These are phyloP conservation scores for Malus sylvestris DNA, from an alignment of 306 rosid species.

Conservation along the genomic window DNA sequence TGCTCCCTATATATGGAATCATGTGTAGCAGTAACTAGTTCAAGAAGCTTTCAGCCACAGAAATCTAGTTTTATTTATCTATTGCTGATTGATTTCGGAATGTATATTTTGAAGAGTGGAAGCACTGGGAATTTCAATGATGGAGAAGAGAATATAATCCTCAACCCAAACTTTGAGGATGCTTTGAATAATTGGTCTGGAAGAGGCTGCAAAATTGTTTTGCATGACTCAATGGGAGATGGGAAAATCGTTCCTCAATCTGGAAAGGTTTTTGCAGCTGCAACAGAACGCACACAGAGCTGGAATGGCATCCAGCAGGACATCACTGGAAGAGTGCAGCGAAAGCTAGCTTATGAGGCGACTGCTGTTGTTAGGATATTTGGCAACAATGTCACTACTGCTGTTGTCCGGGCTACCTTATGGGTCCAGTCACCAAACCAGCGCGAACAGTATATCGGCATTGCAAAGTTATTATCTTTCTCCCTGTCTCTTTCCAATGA, in stretches of 20 bases:
- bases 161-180: conserved; percentile 73
- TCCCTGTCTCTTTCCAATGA: not conserved
- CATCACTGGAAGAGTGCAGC: conserved; percentile 73
- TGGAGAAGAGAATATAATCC: conserved; percentile 48
- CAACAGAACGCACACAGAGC: conserved; percentile 73
- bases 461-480: conserved; percentile 58
- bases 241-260: conserved; percentile 64
- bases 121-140: conserved; percentile 20
- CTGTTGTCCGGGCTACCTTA: conserved; percentile 69
- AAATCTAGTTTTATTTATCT: not conserved
- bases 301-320: conserved; percentile 97
- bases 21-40: not conserved
- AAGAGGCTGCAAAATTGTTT: conserved; percentile 82
- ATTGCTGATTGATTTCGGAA: conserved; percentile 13
- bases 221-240: conserved; percentile 64
- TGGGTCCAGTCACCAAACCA: conserved; percentile 65
- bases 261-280: conserved; percentile 74
- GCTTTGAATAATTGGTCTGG: conserved; percentile 83
- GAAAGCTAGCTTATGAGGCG: conserved; percentile 75
- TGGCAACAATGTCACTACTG: conserved; percentile 65
- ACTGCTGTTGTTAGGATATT: conserved; percentile 66
- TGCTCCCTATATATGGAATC: not conserved
- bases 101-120: conserved; percentile 25
- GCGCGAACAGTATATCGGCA: conserved; percentile 82
- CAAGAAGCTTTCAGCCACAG: not conserved